Percentiles rank a stretch among this genome's conserved stretches.
These are phyloP conservation scores for Colletotrichum truncatum DNA, from an alignment of 2,329 filamentous ascomycete genomes.

Conservation along the genomic window DNA sequence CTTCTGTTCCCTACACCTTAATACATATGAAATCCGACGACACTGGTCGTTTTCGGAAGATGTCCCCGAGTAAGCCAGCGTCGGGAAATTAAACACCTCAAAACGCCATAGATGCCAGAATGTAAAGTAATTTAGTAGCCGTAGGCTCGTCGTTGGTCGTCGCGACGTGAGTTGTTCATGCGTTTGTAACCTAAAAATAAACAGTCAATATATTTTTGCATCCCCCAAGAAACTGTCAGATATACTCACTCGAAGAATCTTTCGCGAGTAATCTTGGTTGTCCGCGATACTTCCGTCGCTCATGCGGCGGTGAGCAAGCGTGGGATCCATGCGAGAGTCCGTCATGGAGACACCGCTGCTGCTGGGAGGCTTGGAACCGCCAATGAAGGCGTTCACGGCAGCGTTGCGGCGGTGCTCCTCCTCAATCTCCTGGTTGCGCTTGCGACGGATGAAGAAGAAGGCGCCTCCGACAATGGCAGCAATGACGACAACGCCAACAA, in stretches of 20 bases:
- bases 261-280: conserved; percentile 95
- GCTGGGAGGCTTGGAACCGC: conserved; percentile 69
- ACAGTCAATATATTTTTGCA: too few relatives aligned
- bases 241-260: conserved; percentile 87
- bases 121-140: conserved; percentile 43
- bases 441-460: conserved; percentile 80
- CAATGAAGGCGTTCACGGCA: conserved; percentile 80
- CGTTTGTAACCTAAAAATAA: conserved; percentile 65
- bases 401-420: conserved; percentile 86
- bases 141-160: conserved; percentile 46
- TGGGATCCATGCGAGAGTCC: conserved; percentile 87
- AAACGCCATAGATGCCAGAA: conserved; percentile 55
- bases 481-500: conserved; percentile 81
- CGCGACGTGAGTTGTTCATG: conserved; percentile 51
- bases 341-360: conserved; percentile 75
- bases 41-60: conserved; percentile 27
- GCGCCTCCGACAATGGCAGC: conserved; percentile 72
- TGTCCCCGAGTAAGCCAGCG: conserved; percentile 23
- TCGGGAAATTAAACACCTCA: conserved; percentile 24
- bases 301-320: conserved; percentile 83
- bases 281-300: conserved; percentile 97
- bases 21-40: conserved; percentile 32
- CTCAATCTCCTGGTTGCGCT: conserved; percentile 80
- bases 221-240: too few relatives aligned
- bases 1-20: conserved; percentile 46